Evolutionary conservation across 2,329 filamentous ascomycete genomes (phyloP).

Genomic region (Septoria linicola): DNA sequence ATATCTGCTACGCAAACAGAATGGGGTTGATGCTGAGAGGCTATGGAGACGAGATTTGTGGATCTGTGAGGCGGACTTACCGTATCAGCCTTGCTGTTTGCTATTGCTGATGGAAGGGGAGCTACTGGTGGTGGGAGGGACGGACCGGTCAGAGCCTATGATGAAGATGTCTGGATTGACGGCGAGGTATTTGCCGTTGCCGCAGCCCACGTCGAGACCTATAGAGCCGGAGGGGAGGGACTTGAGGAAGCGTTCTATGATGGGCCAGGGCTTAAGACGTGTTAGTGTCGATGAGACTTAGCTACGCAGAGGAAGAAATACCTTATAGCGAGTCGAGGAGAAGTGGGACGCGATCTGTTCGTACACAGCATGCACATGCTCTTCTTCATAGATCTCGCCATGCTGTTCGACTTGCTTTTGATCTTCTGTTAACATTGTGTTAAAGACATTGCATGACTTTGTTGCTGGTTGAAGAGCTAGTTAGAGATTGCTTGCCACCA

Average conservation of each 20-base stretch:
- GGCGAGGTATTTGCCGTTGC: conserved; percentile 91
- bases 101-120: not conserved
- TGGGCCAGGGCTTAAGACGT: conserved; percentile 81
- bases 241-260: conserved; percentile 75
- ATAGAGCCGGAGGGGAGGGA: conserved; percentile 67
- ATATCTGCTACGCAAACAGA: conserved; percentile 77
- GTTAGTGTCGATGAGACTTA: not conserved
- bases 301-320: conserved; percentile 32
- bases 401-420: not conserved
- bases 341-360: conserved; percentile 83
- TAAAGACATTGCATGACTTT: no score
- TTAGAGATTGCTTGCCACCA: no score
- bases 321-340: conserved; percentile 73
- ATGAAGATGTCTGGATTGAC: conserved; percentile 78
- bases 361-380: conserved; percentile 90
- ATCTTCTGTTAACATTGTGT: not conserved
- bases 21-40: conserved; percentile 58
- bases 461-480: no score
- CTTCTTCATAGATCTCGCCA: conserved; percentile 69
- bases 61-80: conserved; percentile 54
- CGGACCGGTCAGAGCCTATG: conserved; percentile 79
- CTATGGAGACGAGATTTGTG: conserved; percentile 58
- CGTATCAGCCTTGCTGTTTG: conserved; percentile 23
- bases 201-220: conserved; percentile 89
- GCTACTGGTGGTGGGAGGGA: conserved; percentile 1